Conservation (phyloP, 2,329 filamentous ascomycete genomes). For the Epichloe sp. region DNA sequence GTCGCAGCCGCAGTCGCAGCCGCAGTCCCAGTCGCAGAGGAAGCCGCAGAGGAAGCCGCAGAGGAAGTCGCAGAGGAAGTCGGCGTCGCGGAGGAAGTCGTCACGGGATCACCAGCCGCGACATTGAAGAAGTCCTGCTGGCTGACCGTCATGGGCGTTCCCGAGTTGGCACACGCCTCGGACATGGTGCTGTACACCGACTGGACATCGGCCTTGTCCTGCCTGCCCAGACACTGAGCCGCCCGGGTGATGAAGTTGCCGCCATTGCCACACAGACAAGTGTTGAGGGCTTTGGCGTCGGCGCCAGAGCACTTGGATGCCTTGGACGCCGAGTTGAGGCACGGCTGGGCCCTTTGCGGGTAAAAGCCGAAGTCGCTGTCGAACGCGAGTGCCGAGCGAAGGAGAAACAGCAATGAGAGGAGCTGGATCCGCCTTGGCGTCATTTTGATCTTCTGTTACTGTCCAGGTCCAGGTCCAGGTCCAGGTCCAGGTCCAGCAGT, state of each 20-base stretch:
- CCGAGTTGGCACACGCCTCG: conserved; percentile 29
- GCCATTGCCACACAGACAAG: conserved; percentile 36
- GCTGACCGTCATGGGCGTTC: conserved; percentile 29
- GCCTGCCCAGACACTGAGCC: conserved; percentile 31
- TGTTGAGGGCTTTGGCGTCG: conserved; percentile 28
- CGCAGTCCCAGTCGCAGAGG: too few relatives aligned
- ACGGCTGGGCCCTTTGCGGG: conserved; percentile 21
- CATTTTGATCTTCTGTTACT: conserved; percentile 9
- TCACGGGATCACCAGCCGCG: conserved; percentile 1
- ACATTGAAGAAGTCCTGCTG: conserved; percentile 27
- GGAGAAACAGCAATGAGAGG: conserved; percentile 17
- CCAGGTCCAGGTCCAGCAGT: not conserved
- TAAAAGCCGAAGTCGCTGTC: conserved; percentile 23
- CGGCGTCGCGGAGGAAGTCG: conserved; percentile 2
- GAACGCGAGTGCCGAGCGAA: conserved; percentile 12
- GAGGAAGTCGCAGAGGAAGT: not conserved
- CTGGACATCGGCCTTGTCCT: conserved; percentile 22
- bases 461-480: not conserved
- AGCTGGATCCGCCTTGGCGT: conserved; percentile 12
- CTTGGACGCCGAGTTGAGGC: conserved; percentile 28
- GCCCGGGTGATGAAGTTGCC: conserved; percentile 34
- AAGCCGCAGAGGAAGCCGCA: too few relatives aligned
- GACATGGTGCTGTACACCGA: conserved; percentile 31
- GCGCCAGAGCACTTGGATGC: conserved; percentile 27
- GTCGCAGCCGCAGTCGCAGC: not conserved